Evolutionary conservation across 108 stramenopile species (phyloP).

Genomic region (Stephanodiscus triporus): DNA sequence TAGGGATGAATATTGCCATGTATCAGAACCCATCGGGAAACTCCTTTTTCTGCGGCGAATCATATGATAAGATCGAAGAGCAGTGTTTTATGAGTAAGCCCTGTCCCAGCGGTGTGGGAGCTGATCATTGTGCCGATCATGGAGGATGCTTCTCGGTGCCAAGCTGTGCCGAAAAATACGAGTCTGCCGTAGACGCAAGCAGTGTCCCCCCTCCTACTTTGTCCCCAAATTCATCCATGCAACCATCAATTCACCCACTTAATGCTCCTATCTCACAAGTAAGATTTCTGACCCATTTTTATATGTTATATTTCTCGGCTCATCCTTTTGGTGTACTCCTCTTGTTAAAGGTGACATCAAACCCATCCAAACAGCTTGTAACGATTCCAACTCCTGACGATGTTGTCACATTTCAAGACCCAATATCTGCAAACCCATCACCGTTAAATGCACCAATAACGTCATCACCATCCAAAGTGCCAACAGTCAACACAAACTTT

Average conservation of each 20-base stretch:
- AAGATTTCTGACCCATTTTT: neutral
- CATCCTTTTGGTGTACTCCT: neutral
- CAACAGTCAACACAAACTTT: constrained; percentile 21
- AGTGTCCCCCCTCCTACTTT: constrained; percentile 1
- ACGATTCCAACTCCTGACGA: neutral
- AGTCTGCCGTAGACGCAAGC: constrained; percentile 11
- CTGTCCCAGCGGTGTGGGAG: constrained; percentile 25
- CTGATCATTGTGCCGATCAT: constrained; percentile 14
- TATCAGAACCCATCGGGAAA: constrained; percentile 41
- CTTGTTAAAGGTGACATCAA: neutral
- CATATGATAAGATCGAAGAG: constrained; percentile 13
- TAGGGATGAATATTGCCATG: neutral
- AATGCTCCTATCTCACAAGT: constrained; percentile 10
- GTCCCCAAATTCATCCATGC: neutral
- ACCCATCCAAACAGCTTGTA: neutral
- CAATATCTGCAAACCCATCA: neutral
- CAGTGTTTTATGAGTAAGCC: constrained; percentile 34
- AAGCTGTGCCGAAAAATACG: constrained; percentile 24
- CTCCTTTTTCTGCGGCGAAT: constrained; percentile 37
- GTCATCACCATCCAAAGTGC: constrained; percentile 11
- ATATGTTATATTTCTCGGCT: neutral
- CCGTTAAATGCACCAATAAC: neutral
- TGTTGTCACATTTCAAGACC: neutral
- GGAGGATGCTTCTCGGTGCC: constrained; percentile 34
- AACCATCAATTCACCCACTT: neutral